Base-by-base conservation (phyloP, 306 rosid genomes). In the Vicia sativa region DNA sequence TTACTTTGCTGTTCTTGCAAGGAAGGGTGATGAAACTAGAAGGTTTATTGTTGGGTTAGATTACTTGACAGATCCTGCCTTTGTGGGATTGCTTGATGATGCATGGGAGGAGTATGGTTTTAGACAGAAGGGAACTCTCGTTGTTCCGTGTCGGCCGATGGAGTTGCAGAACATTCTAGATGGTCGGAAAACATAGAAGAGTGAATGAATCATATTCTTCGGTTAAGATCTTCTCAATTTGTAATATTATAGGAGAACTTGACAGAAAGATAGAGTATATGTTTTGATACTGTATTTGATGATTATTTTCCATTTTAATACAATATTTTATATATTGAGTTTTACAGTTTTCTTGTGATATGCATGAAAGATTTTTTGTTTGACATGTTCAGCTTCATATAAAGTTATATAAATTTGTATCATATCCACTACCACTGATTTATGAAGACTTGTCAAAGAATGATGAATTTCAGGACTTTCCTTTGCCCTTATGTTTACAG, bases 21-120 rank as follows among this genome's bases (percentile, higher is more conserved):
- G 67, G 5, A 77, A 72, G 63, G 91, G 84, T 60, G 76, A 72
- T 61, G 84, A 85, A 63, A 59, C 68, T 15, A 69, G 77, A 74
- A 85, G 95, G 79, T 84, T 90, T 41, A 70, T 80, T 4, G 55
- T 86, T 49, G 79, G 83, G 23, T 67, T 90, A 31, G 78, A 68
- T 25, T 90, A 76, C 39, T 74, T 90, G 59, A 72, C 62, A 14
- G 65, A 83, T 70, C 95, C 95, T 39, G 76, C 65, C 56, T 89
- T 89, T 66, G 50, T 81, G 79, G 84, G 68, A 57, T 61, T 89
- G 9, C 76, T 87, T 12, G 86, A 87, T 64, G 76, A 77, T 39
- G 91, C 91, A 29, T 48, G 65, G 69, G 85, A 85, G 73, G 95
- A 85, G 67, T 87, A 71, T 78, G 91, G 95, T 14, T 84, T 81